A percentile compares a stretch with the other conserved stretches of the same genome.
Conservation (phyloP, 202 grass and related monocot species). For the Setaria viridis region DNA sequence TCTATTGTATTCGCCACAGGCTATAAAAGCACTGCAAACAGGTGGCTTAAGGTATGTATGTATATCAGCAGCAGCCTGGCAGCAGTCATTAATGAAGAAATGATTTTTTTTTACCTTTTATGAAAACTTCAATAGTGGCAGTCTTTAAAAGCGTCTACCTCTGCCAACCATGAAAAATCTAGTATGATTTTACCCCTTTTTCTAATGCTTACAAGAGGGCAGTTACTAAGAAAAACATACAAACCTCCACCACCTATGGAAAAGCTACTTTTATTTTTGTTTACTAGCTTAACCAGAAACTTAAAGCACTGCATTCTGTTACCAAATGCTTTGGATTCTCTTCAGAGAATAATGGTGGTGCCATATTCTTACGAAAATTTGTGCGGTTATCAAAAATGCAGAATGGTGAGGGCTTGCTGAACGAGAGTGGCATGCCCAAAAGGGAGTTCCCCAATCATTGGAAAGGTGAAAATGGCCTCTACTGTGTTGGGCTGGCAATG, state of each 20-base stretch:
- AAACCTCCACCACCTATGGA: neutral
- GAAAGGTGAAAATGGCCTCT: constrained; percentile 76
- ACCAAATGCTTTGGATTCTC: neutral
- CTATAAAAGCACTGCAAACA: constrained; percentile 55
- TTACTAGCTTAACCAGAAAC: neutral
- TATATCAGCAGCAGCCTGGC: neutral
- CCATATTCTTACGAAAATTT: neutral
- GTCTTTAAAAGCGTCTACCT: neutral
- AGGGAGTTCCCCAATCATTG: constrained; percentile 65
- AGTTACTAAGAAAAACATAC: neutral
- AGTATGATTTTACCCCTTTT: neutral
- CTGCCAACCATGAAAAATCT: neutral
- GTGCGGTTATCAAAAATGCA: constrained; percentile 13
- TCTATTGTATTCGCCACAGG: constrained; percentile 59
- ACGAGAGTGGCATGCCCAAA: constrained; percentile 57
- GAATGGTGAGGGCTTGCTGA: constrained; percentile 39
- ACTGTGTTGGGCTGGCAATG: constrained; percentile 64
- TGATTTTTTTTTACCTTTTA: neutral
- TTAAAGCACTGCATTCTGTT: neutral
- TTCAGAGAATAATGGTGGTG: neutral
- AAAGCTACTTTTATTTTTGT: neutral
- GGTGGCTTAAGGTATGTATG: constrained; percentile 64
- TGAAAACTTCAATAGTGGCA: neutral
- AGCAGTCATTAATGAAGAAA: neutral
- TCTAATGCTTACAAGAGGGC: neutral